Evolutionary conservation across 345 rosid genomes (phyloP).

Genomic region (Boechera retrofracta): DNA sequence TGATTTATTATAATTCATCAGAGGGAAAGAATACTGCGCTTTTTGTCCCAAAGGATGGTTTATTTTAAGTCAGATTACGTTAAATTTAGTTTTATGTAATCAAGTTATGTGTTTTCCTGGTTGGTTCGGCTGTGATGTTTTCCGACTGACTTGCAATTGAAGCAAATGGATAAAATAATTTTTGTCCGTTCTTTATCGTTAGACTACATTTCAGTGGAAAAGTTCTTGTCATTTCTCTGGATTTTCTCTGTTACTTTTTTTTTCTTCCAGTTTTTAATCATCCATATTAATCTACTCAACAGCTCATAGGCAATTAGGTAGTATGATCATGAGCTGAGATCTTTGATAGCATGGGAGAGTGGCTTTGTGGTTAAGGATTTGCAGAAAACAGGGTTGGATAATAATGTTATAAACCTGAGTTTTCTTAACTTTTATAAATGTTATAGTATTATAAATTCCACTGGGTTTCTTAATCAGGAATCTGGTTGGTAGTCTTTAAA

Average conservation of each 20-base stretch:
- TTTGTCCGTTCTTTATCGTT: neutral
- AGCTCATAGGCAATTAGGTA: neutral
- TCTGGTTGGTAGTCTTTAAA: neutral
- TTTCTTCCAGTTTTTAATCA: neutral
- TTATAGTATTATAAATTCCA: neutral
- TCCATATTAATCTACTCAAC: neutral
- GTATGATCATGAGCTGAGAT: conserved; percentile 6
- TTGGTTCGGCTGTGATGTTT: neutral
- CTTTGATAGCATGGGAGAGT: neutral
- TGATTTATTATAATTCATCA: neutral
- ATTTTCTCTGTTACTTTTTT: neutral
- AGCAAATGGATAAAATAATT: neutral
- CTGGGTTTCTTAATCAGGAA: neutral
- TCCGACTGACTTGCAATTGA: neutral
- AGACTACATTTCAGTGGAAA: neutral
- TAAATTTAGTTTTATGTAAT: neutral
- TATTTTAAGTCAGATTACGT: neutral
- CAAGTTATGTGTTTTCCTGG: neutral
- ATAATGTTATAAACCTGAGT: neutral
- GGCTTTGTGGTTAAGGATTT: conserved; percentile 5
- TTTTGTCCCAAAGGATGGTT: neutral
- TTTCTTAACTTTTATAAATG: neutral
- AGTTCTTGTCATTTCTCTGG: neutral
- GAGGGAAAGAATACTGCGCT: neutral
- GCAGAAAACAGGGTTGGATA: neutral